Percentiles rank a stretch among this genome's conserved stretches.
phyloP scores from a whole-genome alignment of 805 yeast species.

The Hanseniaspora nectarophila region DNA sequence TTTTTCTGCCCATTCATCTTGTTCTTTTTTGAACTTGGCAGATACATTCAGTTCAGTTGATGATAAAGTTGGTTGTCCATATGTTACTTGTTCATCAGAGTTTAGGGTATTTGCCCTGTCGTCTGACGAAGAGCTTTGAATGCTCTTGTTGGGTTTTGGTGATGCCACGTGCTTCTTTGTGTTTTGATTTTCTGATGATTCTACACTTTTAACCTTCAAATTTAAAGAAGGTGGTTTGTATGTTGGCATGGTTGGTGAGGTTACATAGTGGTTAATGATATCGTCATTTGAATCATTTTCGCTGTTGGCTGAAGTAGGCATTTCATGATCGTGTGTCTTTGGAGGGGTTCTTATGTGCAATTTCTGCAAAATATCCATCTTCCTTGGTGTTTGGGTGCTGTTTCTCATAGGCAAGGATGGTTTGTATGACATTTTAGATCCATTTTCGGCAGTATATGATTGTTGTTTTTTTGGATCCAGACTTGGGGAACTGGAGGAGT shows the following conservation, averaged over 20 bases:
- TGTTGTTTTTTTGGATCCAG: constrained; percentile 1
- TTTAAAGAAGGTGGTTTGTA: background rate
- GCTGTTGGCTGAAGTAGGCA: background rate
- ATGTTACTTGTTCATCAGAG: background rate
- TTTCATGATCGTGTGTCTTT: background rate
- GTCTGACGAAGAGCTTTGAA: background rate
- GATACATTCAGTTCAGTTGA: constrained; percentile 4
- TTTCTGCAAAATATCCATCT: background rate
- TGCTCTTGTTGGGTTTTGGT: background rate
- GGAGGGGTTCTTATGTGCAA: background rate
- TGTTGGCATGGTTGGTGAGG: background rate
- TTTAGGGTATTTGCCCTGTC: background rate
- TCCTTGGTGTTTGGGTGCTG: background rate
- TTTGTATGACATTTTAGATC: background rate
- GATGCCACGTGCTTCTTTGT: background rate
- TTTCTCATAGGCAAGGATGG: background rate
- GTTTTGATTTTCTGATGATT: background rate
- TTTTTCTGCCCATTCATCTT: constrained; percentile 41
- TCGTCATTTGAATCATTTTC: constrained; percentile 7
- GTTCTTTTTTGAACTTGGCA: constrained; percentile 20
- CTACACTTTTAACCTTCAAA: background rate
- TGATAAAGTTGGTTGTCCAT: constrained; percentile 6
- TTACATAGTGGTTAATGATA: constrained; percentile 5
- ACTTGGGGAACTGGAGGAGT: background rate
- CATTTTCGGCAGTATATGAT: background rate